Percentiles rank a stretch among this genome's conserved stretches.
Conservation (phyloP, 805 yeast genomes). For the Saccharomycopsis selenospora region DNA sequence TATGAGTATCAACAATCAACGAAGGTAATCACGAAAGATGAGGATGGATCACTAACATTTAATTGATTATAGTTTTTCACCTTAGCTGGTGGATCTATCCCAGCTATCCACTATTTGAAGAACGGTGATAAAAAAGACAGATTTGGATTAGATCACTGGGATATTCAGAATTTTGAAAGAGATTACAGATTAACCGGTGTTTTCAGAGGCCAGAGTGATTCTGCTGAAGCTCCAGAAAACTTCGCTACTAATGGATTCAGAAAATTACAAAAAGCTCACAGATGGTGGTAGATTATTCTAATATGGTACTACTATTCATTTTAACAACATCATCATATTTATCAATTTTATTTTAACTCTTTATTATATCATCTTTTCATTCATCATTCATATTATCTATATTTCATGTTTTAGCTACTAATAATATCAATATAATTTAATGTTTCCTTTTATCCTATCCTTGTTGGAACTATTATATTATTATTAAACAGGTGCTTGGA, state of each 20-base stretch:
- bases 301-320: no score
- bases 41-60: constrained; percentile 3
- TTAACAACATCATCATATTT: no score
- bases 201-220: constrained; percentile 59
- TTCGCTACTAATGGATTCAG: constrained; percentile 63
- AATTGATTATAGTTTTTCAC: constrained; percentile 34
- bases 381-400: no score
- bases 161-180: constrained; percentile 50
- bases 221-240: constrained; percentile 64
- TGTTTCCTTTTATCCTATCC: no score
- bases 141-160: constrained; percentile 48
- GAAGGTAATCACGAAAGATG: no score
- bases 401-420: no score
- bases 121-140: constrained; percentile 50
- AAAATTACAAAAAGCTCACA: constrained; percentile 25
- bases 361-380: no score
- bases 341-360: no score
- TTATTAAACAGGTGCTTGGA: no score
- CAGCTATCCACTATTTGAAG: constrained; percentile 35
- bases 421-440: no score
- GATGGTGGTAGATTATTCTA: constrained; percentile 25
- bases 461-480: no score
- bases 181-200: constrained; percentile 73
- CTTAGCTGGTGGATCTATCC: constrained; percentile 47
- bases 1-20: no score